Evolutionary conservation across 768 basidiomycete genomes (phyloP).

Genomic region (Auriscalpium orientale): DNA sequence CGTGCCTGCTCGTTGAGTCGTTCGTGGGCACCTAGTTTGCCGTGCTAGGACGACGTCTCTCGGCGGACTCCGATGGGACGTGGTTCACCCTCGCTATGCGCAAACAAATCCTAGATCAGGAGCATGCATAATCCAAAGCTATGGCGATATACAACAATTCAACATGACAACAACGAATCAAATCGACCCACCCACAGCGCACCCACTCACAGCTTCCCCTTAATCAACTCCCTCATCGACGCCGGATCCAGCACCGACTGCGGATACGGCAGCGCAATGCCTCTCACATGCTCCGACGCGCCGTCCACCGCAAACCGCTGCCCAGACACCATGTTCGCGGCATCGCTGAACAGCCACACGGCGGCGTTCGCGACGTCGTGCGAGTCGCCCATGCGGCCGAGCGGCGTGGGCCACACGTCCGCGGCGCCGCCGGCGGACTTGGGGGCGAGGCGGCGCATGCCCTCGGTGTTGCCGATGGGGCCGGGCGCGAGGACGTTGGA

Average conservation of each 20-base stretch:
- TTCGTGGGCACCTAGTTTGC: too few relatives aligned
- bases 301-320: constrained; percentile 27
- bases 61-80: too few relatives aligned
- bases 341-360: constrained; percentile 34
- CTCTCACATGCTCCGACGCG: constrained; percentile 16
- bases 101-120: too few relatives aligned
- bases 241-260: constrained; percentile 18
- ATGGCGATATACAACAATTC: not conserved
- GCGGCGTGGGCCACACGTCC: not conserved
- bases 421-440: constrained; percentile 9
- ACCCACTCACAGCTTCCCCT: constrained; percentile 10
- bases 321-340: constrained; percentile 32
- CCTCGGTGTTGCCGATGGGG: constrained; percentile 75
- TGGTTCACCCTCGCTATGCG: too few relatives aligned
- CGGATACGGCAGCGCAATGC: constrained; percentile 15
- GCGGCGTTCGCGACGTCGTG: constrained; percentile 32
- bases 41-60: too few relatives aligned
- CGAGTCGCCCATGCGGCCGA: constrained; percentile 15
- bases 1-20: too few relatives aligned
- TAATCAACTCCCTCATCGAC: constrained; percentile 12
- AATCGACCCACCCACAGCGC: too few relatives aligned
- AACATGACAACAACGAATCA: not conserved
- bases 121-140: not conserved
- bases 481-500: constrained; percentile 85
- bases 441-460: constrained; percentile 46